Base-by-base conservation (phyloP, 257 asterid genomes). In the Osmanthus fragrans region DNA sequence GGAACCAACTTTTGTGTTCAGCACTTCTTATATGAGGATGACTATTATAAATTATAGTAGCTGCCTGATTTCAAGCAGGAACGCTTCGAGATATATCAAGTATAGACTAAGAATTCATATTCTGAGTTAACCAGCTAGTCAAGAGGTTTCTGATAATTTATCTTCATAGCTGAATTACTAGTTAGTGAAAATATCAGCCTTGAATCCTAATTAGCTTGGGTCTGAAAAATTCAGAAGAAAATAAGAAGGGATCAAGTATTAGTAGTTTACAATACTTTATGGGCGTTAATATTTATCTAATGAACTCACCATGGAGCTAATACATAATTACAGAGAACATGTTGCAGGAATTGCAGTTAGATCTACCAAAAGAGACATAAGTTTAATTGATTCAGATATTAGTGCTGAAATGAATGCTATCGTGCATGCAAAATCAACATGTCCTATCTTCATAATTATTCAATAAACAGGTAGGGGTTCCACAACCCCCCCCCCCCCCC, bases 1-100 rank as follows among this genome's bases (percentile, higher is more conserved):
- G 45, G 78, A 75, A 60, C 65, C 81, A 71, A 51, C 72, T 79
- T 76, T 72, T 58, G 29, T n/a, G 16, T 29, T 51, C 77, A 58
- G 71, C 77, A 40, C 58, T 83, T 27, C 45, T 73, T n/a, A 66
- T 29, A 47, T 66, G 73, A 79, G 63, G 75, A 68, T 5, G 51
- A 73, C 70, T 33, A 32, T n/a, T 39, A 33, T 65, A 4, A 18
- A 7, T 12, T 49, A 23, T 25, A 67, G 47, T 68, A 73, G n/a
- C 58, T 8, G 45, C 32, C 15, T 40, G 12, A 72, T 64, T 36
- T 33, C 42, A 40, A 71, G 77, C 19, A 13, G 27, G 16, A 47
- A 69, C 56, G 64, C 37, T 58, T 70, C 54, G 30, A 77, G 47
- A 70, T 68, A 49, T 64, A 70, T 51, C 65, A 63, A 34, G 54